These are phyloP conservation scores for Mycosarcoma maydis DNA, from an alignment of 1,284 basidiomycete genomes.

Conservation along the genomic window DNA sequence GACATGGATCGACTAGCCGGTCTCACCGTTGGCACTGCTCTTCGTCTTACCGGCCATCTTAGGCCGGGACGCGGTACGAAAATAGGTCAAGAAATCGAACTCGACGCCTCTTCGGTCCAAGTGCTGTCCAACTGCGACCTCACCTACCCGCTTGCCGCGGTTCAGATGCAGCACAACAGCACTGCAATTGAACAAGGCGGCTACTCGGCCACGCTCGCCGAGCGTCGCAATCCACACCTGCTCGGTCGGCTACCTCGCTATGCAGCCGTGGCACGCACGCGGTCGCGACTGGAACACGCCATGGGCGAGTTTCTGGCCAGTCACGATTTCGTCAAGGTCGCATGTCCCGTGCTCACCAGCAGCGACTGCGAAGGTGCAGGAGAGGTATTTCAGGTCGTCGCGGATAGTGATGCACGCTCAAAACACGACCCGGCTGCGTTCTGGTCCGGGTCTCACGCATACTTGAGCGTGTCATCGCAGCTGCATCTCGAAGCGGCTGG, in stretches of 20 bases:
- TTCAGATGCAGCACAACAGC: constrained; percentile 29
- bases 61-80: constrained; percentile 40
- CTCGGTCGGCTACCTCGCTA: constrained; percentile 36
- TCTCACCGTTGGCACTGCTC: constrained; percentile 51
- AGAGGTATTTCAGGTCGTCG: constrained; percentile 82
- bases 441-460: constrained; percentile 72
- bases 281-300: constrained; percentile 39
- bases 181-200: constrained; percentile 8
- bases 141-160: constrained; percentile 33
- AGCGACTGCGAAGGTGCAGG: constrained; percentile 98
- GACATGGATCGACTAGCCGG: constrained; percentile 29
- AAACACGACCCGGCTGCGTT: constrained; percentile 25
- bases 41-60: constrained; percentile 43
- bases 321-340: constrained; percentile 79
- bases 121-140: constrained; percentile 45
- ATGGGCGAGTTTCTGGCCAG: constrained; percentile 21
- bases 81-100: constrained; percentile 51
- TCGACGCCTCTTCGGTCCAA: constrained; percentile 28
- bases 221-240: constrained; percentile 53
- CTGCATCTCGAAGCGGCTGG: constrained; percentile 90
- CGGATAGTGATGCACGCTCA: constrained; percentile 65
- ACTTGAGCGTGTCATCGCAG: constrained; percentile 92
- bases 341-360: constrained; percentile 87
- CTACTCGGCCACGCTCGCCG: constrained; percentile 26
- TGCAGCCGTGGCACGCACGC: constrained; percentile 41